Conservation (phyloP, 805 yeast genomes). For the Wickerhamiella parazyma region DNA sequence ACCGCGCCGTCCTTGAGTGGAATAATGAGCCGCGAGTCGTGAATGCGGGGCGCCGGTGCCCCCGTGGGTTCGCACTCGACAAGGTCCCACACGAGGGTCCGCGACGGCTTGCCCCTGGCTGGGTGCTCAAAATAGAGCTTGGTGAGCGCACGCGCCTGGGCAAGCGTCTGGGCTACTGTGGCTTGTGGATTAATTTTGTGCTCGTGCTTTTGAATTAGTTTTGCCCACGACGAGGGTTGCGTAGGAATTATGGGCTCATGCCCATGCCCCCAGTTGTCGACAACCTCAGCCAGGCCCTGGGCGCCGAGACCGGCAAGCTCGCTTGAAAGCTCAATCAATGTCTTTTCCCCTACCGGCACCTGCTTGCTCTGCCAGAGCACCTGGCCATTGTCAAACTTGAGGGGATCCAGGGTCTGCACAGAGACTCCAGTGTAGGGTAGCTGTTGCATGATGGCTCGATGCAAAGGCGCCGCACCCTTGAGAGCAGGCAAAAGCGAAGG, state of each 20-base stretch:
- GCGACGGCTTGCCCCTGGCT: slow-evolving; percentile 7
- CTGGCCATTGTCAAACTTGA: slow-evolving; percentile 68
- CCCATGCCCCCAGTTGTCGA: slow-evolving; percentile 27
- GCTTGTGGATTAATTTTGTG: slow-evolving; percentile 9
- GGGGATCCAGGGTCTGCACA: slow-evolving; percentile 80
- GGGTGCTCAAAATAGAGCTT: slow-evolving; percentile 17
- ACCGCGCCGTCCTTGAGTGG: slow-evolving; percentile 15
- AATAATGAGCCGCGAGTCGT: slow-evolving; percentile 9
- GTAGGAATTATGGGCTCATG: not conserved
- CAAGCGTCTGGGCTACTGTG: slow-evolving; percentile 9
- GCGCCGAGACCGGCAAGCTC: slow-evolving; percentile 54
- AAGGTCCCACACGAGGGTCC: slow-evolving; percentile 9
- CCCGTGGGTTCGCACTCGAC: not conserved
- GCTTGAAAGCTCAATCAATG: slow-evolving; percentile 31
- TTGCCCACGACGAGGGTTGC: slow-evolving; percentile 12
- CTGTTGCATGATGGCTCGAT: slow-evolving; percentile 53
- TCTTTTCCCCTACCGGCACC: slow-evolving; percentile 36
- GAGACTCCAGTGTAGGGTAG: slow-evolving; percentile 67
- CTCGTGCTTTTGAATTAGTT: slow-evolving; percentile 9
- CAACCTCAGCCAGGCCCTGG: slow-evolving; percentile 34
- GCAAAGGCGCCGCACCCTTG: slow-evolving; percentile 86
- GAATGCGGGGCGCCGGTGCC: not conserved
- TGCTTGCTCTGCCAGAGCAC: slow-evolving; percentile 46
- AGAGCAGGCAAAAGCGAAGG: slow-evolving; percentile 74
- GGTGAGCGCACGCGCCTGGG: slow-evolving; percentile 17